Evolutionary conservation across 2,329 filamentous ascomycete genomes (phyloP), one percentile per base, ranked within the genome.

Genomic region (Bipolaris sorokiniana): DNA sequence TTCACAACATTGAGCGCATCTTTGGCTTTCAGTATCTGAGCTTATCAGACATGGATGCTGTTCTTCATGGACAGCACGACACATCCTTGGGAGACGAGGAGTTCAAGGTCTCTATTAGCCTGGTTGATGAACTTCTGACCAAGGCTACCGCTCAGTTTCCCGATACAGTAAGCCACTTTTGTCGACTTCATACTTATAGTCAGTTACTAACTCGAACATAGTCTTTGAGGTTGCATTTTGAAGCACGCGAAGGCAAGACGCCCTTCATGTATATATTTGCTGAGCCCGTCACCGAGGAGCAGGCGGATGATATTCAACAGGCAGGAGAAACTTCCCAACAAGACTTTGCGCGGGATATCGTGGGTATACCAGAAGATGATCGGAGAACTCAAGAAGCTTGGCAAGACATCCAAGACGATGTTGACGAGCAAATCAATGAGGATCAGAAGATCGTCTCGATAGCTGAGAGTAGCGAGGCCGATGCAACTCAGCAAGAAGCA

Each of bases 11-110:
- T 2, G 84, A 93, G 76, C 90, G 93, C 53, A 96, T 99, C 48
- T 99, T 99, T 73, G 95, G 95, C 5, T 99, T 99, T 76, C 95
- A 99, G 76, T 99, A 99, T 73, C 84, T 99, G 58, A 88, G 88
- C 57, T 78, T 98, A 13, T 74, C 85, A 3, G 95, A 99, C 71
- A 92, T 99, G 89, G 95, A 99, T 73, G 73, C 83, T n/a, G 85
- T 91, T 0, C 77, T 99, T n/a, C 96, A 99, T 72, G 92, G 92
- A 20, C 89, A 91, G 48, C 69, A 75, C 0, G 82, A 92, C 67
- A 81, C 81, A 0, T 72, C 77, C 1, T 77, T 96, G 5, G 96
- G 96, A 20, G 88, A 97, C 69, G 80, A 84, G 45, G 95, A 99
- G 73, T 98, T 98, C 79, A 89, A 88, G 71, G 76, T 91, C 28